phyloP scores from a whole-genome alignment of 495 filamentous ascomycete genomes.

The Saxophila tyrrhenica region DNA sequence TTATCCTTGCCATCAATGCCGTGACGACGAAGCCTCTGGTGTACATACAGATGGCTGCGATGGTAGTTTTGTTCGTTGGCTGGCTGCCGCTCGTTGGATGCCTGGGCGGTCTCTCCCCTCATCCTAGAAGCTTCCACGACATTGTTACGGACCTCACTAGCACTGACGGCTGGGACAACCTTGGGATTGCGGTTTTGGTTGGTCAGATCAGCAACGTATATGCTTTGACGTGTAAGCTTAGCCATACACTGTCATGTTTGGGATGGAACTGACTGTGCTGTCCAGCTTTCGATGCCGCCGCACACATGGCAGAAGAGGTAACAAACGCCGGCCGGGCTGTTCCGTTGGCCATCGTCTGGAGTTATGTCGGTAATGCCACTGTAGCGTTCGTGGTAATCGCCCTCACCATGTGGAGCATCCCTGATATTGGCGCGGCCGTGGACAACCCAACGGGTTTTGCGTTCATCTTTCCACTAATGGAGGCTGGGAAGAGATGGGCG shows the following conservation, averaged over 20 bases:
- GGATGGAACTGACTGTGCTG: neutral
- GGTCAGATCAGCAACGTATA: slow-evolving; percentile 20
- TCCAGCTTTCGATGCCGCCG: slow-evolving; percentile 2
- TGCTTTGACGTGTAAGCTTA: slow-evolving; percentile 1
- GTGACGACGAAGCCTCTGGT: slow-evolving; percentile 31
- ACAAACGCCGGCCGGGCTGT: neutral
- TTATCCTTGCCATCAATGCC: slow-evolving; percentile 37
- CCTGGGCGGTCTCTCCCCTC: slow-evolving; percentile 36
- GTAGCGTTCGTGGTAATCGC: neutral
- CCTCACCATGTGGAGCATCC: neutral
- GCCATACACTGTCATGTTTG: neutral
- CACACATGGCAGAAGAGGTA: slow-evolving; percentile 6
- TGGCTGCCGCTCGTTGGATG: slow-evolving; percentile 29
- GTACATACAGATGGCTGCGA: slow-evolving; percentile 32
- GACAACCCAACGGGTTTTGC: neutral
- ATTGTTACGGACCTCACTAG: slow-evolving; percentile 16
- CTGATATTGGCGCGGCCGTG: neutral
- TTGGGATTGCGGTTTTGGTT: slow-evolving; percentile 20
- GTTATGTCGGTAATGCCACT: neutral
- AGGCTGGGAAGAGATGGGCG: neutral
- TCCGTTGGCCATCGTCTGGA: slow-evolving; percentile 3
- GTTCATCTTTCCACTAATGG: slow-evolving; percentile 1
- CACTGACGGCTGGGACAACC: neutral
- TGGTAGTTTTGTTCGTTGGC: slow-evolving; percentile 35
- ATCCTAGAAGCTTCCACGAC: slow-evolving; percentile 18